Evolutionary conservation across 352 stramenopile genomes (phyloP).

Genomic region (Globisporangium solare): DNA sequence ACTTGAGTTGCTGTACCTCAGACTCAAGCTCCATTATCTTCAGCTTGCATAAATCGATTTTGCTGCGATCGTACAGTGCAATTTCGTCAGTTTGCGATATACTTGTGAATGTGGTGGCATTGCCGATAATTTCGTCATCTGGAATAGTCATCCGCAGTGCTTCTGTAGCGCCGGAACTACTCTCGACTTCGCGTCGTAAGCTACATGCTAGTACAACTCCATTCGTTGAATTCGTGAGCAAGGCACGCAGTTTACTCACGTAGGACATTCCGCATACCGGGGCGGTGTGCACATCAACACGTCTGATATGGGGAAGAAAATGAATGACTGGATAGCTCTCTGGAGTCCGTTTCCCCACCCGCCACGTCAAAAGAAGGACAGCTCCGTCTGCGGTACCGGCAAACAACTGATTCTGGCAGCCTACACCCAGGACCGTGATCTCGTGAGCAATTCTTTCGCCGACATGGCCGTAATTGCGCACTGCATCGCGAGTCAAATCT

Average conservation of each 20-base stretch:
- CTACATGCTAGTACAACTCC: conserved; percentile 42
- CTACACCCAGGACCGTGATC: conserved; percentile 39
- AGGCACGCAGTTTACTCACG: conserved; percentile 14
- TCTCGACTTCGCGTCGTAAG: conserved; percentile 6
- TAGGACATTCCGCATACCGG: conserved; percentile 42
- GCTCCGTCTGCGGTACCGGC: conserved; percentile 34
- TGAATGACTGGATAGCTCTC: conserved; percentile 22
- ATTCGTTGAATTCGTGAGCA: conserved; percentile 38
- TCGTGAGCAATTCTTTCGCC: conserved; percentile 24
- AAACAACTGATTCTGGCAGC: conserved; percentile 40
- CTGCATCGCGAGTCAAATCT: conserved; percentile 32
- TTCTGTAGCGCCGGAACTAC: conserved; percentile 3
- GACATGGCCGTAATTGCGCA: conserved; percentile 16
- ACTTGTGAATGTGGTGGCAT: conserved; percentile 15
- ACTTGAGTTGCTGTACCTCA: conserved; percentile 60
- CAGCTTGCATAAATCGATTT: conserved; percentile 43
- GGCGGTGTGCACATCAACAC: conserved; percentile 47
- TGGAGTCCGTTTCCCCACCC: conserved; percentile 18
- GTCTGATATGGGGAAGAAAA: conserved; percentile 22
- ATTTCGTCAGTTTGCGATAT: conserved; percentile 57
- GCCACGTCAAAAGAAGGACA: conserved; percentile 50
- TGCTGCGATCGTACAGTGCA: conserved; percentile 50
- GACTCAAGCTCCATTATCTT: conserved; percentile 55
- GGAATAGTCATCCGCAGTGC: conserved; percentile 5
- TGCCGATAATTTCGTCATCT: conserved; percentile 13